Evolutionary conservation across 2,329 filamentous ascomycete species (phyloP).

Genomic region (Epichloe sp.): DNA sequence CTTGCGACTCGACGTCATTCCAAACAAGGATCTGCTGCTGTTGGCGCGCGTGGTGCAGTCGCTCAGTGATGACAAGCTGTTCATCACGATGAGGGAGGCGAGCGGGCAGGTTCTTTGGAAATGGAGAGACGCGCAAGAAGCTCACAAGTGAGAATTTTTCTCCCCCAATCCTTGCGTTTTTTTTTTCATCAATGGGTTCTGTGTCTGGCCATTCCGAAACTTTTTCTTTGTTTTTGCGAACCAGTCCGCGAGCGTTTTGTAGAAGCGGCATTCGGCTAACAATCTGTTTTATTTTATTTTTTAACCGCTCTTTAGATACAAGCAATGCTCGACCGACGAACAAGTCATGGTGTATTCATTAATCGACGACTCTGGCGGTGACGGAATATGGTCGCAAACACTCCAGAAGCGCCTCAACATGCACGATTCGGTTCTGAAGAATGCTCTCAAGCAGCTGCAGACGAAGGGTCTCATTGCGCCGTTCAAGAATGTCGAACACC

Average conservation of each 20-base stretch:
- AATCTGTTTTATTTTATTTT: too few relatives aligned
- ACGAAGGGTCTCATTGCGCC: slow-evolving; percentile 69
- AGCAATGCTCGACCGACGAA: slow-evolving; percentile 54
- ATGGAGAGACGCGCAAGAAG: slow-evolving; percentile 45
- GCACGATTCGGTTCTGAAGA: slow-evolving; percentile 71
- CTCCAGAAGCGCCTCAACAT: slow-evolving; percentile 71
- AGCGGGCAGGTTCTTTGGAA: slow-evolving; percentile 37
- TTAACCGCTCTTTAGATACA: slow-evolving; percentile 32
- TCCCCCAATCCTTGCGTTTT: too few relatives aligned
- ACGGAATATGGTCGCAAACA: slow-evolving; percentile 83
- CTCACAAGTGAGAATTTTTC: slow-evolving; percentile 38
- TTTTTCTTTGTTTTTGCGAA: too few relatives aligned
- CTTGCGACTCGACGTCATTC: slow-evolving; percentile 42
- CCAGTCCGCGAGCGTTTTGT: too few relatives aligned
- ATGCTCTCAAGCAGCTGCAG: slow-evolving; percentile 73
- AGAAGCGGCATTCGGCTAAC: background rate
- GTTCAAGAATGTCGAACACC: slow-evolving; percentile 85
- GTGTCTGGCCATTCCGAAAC: too few relatives aligned
- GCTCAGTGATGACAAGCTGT: slow-evolving; percentile 47
- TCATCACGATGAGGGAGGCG: slow-evolving; percentile 31
- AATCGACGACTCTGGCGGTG: slow-evolving; percentile 73
- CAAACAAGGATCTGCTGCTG: slow-evolving; percentile 39
- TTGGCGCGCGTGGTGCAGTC: slow-evolving; percentile 43
- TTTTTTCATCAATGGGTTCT: too few relatives aligned
- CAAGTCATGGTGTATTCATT: slow-evolving; percentile 73